phyloP scores from a whole-genome alignment of 2,329 filamentous ascomycete genomes.

The Fusarium odoratissimum region DNA sequence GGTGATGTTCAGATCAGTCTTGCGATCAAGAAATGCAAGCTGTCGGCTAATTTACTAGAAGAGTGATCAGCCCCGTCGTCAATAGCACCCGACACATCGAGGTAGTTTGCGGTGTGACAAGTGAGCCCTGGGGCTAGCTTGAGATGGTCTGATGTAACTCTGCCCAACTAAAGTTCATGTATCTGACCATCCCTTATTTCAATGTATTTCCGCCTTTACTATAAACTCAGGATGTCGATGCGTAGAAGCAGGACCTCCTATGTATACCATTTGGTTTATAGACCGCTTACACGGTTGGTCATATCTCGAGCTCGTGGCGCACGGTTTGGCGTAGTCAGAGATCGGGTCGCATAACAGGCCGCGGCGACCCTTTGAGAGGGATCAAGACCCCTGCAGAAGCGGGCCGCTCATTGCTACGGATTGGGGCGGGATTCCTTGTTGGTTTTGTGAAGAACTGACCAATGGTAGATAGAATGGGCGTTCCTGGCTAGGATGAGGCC shows the following conservation, averaged over 20 bases:
- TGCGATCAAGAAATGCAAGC: conserved; percentile 12
- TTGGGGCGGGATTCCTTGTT: conserved; percentile 33
- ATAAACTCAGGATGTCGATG: neutral
- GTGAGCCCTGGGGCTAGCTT: conserved; percentile 32
- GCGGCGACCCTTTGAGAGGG: conserved; percentile 31
- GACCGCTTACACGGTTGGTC: conserved; percentile 13
- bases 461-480: conserved; percentile 32
- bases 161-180: conserved; percentile 18
- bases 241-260: neutral
- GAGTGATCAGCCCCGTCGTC: conserved; percentile 4
- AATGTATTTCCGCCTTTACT: neutral
- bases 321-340: conserved; percentile 18
- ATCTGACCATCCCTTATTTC: neutral
- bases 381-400: conserved; percentile 42
- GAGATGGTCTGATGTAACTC: conserved; percentile 41
- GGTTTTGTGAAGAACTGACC: conserved; percentile 34
- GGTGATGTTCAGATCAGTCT: neutral
- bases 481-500: conserved; percentile 42
- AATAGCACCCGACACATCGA: neutral
- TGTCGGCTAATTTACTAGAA: conserved; percentile 2
- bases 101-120: conserved; percentile 41
- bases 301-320: conserved; percentile 25
- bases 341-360: conserved; percentile 41
- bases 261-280: neutral
- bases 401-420: conserved; percentile 42